phyloP scores from a whole-genome alignment of 73 alveolate species.

The Symbiodinium natans region DNA sequence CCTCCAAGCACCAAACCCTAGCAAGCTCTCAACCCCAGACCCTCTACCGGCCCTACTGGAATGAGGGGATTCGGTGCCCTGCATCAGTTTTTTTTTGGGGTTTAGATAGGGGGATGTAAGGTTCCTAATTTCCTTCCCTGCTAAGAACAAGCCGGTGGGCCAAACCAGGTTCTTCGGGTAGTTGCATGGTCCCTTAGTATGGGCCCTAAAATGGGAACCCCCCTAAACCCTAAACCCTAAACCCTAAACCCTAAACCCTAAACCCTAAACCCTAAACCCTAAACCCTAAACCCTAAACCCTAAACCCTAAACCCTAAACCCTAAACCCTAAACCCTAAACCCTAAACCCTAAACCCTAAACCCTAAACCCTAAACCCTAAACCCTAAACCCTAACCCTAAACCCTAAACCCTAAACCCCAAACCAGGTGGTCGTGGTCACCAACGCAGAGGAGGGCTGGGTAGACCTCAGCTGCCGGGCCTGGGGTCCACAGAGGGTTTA shows the following conservation, averaged over 20 bases:
- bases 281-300: neutral
- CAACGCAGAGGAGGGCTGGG: constrained; percentile 94
- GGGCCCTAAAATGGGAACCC: no score
- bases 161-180: no score
- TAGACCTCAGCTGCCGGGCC: constrained; percentile 65
- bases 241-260: constrained; percentile 5
- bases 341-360: neutral
- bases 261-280: neutral
- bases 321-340: neutral
- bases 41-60: no score
- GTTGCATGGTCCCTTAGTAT: no score
- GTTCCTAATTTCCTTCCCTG: no score
- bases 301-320: neutral
- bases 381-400: neutral
- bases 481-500: neutral
- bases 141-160: no score
- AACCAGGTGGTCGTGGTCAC: constrained; percentile 80
- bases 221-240: neutral
- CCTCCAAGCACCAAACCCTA: no score
- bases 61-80: no score
- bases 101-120: no score
- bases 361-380: neutral
- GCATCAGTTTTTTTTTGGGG: no score
- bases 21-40: no score
- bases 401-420: neutral